These are phyloP conservation scores for Apocynum venetum DNA, from an alignment of 257 asterid genomes.

Conservation along the genomic window DNA sequence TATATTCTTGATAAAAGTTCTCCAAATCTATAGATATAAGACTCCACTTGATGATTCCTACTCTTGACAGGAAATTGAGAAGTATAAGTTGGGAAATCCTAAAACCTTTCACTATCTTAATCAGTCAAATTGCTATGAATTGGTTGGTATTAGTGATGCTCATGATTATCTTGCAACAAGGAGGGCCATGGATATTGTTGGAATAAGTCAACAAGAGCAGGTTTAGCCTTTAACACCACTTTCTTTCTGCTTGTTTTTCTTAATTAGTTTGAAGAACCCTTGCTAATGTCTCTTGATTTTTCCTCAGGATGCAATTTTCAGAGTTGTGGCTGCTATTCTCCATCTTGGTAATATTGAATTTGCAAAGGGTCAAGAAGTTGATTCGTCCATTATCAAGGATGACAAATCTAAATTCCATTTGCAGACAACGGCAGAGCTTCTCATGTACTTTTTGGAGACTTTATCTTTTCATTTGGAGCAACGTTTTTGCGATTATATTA, in stretches of 20 bases:
- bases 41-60: conserved; percentile 23
- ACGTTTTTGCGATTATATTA: conserved; percentile 14
- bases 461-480: conserved; percentile 15
- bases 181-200: conserved; percentile 97
- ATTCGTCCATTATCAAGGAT: conserved; percentile 84
- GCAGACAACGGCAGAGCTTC: conserved; percentile 81
- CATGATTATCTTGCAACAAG: conserved; percentile 94
- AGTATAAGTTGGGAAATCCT: conserved; percentile 75
- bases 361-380: conserved; percentile 68
- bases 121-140: conserved; percentile 83
- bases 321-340: conserved; percentile 94
- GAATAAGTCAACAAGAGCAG: conserved; percentile 91
- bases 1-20: conserved; percentile 6
- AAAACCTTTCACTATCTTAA: conserved; percentile 85
- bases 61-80: conserved; percentile 69
- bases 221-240: conserved; percentile 31
- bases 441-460: conserved; percentile 51
- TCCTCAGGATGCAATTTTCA: conserved; percentile 89
- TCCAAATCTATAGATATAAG: conserved; percentile 12
- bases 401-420: conserved; percentile 90
- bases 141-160: conserved; percentile 83
- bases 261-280: conserved; percentile 14
- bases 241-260: conserved; percentile 14
- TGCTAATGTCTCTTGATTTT: conserved; percentile 16
- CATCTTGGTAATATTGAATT: conserved; percentile 91